These are phyloP conservation scores for Lasiosphaeria hispida DNA, from an alignment of 495 filamentous ascomycete genomes.

Conservation along the genomic window DNA sequence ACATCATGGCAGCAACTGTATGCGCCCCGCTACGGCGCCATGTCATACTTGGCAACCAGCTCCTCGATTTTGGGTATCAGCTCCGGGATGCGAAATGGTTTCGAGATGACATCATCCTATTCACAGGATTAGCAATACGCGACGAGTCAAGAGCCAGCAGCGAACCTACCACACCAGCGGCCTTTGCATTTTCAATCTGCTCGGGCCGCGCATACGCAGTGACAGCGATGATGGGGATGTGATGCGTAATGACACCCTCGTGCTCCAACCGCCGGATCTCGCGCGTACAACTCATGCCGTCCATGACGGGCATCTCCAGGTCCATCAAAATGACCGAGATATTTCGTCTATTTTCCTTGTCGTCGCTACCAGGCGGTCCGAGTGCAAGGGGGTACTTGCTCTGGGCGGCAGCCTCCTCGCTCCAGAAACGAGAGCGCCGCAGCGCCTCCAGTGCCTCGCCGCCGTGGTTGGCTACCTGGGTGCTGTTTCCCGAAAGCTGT, in stretches of 20 bases:
- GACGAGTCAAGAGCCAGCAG: conserved; percentile 29
- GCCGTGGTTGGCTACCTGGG: conserved; percentile 75
- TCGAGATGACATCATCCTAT: conserved; percentile 76
- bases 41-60: conserved; percentile 35
- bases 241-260: conserved; percentile 48
- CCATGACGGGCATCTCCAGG: conserved; percentile 86
- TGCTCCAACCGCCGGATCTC: conserved; percentile 65
- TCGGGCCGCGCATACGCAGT: conserved; percentile 74
- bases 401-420: conserved; percentile 14
- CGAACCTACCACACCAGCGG: conserved; percentile 49
- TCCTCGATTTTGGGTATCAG: conserved; percentile 67
- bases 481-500: conserved; percentile 63
- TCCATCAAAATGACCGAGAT: conserved; percentile 78
- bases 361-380: not conserved
- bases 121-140: conserved; percentile 25
- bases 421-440: conserved; percentile 49
- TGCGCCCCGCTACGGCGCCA: not conserved
- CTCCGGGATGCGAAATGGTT: conserved; percentile 73
- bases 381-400: not conserved
- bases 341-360: conserved; percentile 21
- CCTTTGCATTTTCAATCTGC: conserved; percentile 57
- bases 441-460: conserved; percentile 64
- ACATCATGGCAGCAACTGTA: not conserved
- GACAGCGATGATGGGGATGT: conserved; percentile 76
- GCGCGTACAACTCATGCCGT: conserved; percentile 70